Evolutionary conservation across 495 filamentous ascomycete species (phyloP).

Genomic region (Penicillium silybi): DNA sequence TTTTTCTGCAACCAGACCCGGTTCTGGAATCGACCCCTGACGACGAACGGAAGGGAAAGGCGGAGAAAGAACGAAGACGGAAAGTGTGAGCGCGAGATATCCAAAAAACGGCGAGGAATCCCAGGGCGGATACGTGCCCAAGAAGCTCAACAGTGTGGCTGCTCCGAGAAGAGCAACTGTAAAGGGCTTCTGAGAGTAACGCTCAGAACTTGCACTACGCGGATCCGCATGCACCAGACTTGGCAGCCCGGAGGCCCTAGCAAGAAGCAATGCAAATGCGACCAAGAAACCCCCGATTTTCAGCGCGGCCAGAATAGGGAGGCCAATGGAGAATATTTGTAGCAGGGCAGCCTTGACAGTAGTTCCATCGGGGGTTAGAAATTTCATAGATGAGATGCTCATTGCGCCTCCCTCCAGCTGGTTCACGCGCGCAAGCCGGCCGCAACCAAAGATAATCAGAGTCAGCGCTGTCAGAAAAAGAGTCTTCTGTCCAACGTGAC

Average conservation of each 20-base stretch:
- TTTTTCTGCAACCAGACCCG: slow-evolving; percentile 26
- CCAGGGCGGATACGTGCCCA: slow-evolving; percentile 34
- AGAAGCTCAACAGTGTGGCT: slow-evolving; percentile 26
- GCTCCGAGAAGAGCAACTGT: slow-evolving; percentile 25
- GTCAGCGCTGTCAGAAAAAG: slow-evolving; percentile 23
- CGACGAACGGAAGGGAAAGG: slow-evolving; percentile 33
- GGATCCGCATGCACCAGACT: slow-evolving; percentile 15
- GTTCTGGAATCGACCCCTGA: slow-evolving; percentile 21
- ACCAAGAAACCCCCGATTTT: slow-evolving; percentile 54
- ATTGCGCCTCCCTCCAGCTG: slow-evolving; percentile 5
- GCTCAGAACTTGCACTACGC: slow-evolving; percentile 9
- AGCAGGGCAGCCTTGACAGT: slow-evolving; percentile 16
- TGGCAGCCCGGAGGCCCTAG: slow-evolving; percentile 40
- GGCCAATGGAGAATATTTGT: slow-evolving; percentile 33
- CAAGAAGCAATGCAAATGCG: slow-evolving; percentile 46
- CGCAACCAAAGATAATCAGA: slow-evolving; percentile 28
- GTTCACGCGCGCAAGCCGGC: slow-evolving; percentile 17
- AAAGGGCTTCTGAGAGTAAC: slow-evolving; percentile 28
- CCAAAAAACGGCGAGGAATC: slow-evolving; percentile 35
- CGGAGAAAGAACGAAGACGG: slow-evolving; percentile 40
- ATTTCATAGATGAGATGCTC: slow-evolving; percentile 5
- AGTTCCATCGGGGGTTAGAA: slow-evolving; percentile 16
- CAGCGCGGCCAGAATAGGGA: slow-evolving; percentile 56
- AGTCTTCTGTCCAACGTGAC: slow-evolving; percentile 14
- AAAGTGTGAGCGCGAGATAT: slow-evolving; percentile 43